Base-by-base conservation (phyloP, 2,329 filamentous ascomycete species). In the Stagonosporopsis vannaccii region DNA sequence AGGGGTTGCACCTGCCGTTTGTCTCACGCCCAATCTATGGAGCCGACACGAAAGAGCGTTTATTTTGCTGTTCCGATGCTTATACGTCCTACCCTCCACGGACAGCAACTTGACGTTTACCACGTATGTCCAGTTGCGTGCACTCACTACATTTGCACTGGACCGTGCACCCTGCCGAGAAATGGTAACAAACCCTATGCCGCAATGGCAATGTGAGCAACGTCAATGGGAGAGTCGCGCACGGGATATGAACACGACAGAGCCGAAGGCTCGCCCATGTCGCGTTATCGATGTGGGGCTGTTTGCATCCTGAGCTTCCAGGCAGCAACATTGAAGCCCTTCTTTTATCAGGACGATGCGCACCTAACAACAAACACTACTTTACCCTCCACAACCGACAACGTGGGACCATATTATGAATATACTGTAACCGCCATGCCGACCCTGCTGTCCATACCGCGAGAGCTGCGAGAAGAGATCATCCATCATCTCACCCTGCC, bases 391-490 rank as follows among this genome's bases (percentile, higher is more conserved):
- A 45, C 32, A 56, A 36, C 36, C 33, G 36, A 15, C 37, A 6
- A 11, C 15, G 15, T n/a, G 7, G 5, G 20, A 26, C 4, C 22
- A 25, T 17, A n/a, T 4, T 32, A 13, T 4, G 2, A 20, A 1
- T 6, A 46, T 25, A 35, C 20, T 28, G 8, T 11, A 5, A 26
- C 22, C 12, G 13, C 8, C 5, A 51, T 55, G 42, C 42, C 65
- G 20, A 35, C 60, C 4, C 51, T 73, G 22, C 36, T 70, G 2
- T 15, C 47, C 4, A 41, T 73, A 5, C 70, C 70, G 4, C 67
- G 69, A 13, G 71, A 74, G 28, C 25, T 74, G 22, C 58, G 70
- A 23, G 69, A 74, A 36, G 58, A 67, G 11, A 66, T 74, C 7
- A 58, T 66, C n/a, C 49, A 43, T 6, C 42, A 68, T 39, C 62